Evolutionary conservation across 106 monocot species (phyloP).

Genomic region (Xerophyta viscosa): DNA sequence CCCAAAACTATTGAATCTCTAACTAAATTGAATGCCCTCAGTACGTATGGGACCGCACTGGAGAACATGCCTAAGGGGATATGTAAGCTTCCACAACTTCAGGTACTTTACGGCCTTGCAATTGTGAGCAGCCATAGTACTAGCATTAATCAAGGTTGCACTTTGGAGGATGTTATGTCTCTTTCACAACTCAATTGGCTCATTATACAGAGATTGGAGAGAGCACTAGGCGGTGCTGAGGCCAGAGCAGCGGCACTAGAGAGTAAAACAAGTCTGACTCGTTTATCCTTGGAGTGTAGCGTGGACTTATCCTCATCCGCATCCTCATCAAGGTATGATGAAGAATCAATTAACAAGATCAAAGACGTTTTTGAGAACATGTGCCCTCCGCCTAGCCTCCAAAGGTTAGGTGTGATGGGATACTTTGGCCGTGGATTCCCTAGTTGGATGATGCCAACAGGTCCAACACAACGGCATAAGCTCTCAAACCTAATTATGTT

Average conservation of each 20-base stretch:
- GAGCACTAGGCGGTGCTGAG: not conserved
- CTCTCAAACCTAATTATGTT: slow-evolving; percentile 1
- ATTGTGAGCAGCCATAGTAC: not conserved
- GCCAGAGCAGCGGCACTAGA: not conserved
- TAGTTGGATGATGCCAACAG: slow-evolving; percentile 6
- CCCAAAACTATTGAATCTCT: not conserved
- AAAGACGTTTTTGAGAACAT: slow-evolving; percentile 17
- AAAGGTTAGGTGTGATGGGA: not conserved
- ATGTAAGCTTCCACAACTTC: slow-evolving; percentile 1
- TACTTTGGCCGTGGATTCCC: slow-evolving; percentile 19
- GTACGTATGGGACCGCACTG: not conserved
- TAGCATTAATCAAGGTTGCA: not conserved
- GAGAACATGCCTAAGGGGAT: slow-evolving; percentile 13
- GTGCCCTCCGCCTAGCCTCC: slow-evolving; percentile 9
- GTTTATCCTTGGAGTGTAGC: slow-evolving; percentile 1
- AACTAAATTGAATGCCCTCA: slow-evolving; percentile 3
- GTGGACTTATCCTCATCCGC: too few relatives aligned
- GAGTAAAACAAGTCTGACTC: not conserved
- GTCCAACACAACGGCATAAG: too few relatives aligned
- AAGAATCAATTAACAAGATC: not conserved
- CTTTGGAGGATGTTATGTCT: slow-evolving; percentile 9
- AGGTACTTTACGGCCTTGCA: not conserved
- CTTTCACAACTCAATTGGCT: slow-evolving; percentile 1
- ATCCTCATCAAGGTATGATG: not conserved
- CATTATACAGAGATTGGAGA: slow-evolving; percentile 4